A percentile compares a stretch with the other conserved stretches of the same genome.
Evolutionary conservation across 1,284 basidiomycete species (phyloP).

Genomic region (Cutaneotrichosporon sp.): DNA sequence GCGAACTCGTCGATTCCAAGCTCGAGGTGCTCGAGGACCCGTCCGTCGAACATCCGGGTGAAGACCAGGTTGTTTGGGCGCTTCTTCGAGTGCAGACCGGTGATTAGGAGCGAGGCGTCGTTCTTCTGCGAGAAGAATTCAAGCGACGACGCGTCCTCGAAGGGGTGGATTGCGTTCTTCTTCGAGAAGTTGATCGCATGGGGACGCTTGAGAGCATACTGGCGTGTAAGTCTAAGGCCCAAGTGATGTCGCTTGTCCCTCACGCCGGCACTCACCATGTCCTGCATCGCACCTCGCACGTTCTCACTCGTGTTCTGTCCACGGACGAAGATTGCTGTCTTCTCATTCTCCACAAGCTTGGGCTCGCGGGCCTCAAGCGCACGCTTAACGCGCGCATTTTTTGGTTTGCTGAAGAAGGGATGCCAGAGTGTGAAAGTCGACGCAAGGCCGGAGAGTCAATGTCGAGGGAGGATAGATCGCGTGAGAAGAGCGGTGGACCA

Average conservation of each 20-base stretch:
- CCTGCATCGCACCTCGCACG: conserved; percentile 76
- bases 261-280: conserved; percentile 61
- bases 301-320: conserved; percentile 80
- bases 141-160: conserved; percentile 74
- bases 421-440: neutral
- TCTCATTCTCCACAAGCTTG: conserved; percentile 81
- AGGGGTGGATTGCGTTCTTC: conserved; percentile 88
- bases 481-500: neutral
- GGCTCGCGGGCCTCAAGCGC: conserved; percentile 81
- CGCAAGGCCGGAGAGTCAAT: too few species aligned
- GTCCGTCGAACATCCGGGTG: conserved; percentile 79
- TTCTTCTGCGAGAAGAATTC: conserved; percentile 95
- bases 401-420: conserved; percentile 71
- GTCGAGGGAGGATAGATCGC: neutral
- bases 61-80: conserved; percentile 83
- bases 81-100: conserved; percentile 93
- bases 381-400: conserved; percentile 95
- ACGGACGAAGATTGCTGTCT: conserved; percentile 80
- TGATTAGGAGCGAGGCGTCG: conserved; percentile 84
- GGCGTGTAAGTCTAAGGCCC: too few species aligned
- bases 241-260: neutral
- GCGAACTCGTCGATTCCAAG: conserved; percentile 76
- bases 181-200: conserved; percentile 88
- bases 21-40: conserved; percentile 92
- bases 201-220: conserved; percentile 90